These are phyloP conservation scores for Sphaceloma murrayae DNA, from an alignment of 2,329 filamentous ascomycete genomes.

Conservation along the genomic window DNA sequence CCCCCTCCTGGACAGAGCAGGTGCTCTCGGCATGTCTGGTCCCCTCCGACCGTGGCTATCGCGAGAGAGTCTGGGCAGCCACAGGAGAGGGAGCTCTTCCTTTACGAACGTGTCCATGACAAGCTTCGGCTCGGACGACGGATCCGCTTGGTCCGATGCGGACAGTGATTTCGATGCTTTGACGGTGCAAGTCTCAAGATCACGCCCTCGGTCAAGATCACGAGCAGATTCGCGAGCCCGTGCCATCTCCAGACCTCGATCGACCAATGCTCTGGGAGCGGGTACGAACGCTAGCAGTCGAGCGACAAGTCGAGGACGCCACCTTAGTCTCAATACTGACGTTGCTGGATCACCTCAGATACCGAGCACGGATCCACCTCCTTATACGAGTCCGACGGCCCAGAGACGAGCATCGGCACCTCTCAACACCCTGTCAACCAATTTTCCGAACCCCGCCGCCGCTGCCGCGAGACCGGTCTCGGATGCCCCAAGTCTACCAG, in stretches of 20 bases:
- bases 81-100: slow-evolving; percentile 36
- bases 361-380: slow-evolving; percentile 28
- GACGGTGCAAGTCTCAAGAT: too few species aligned
- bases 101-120: slow-evolving; percentile 34
- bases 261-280: slow-evolving; percentile 17
- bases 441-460: background rate
- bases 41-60: slow-evolving; percentile 26
- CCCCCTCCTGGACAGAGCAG: slow-evolving; percentile 62
- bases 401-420: slow-evolving; percentile 12
- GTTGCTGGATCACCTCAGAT: slow-evolving; percentile 24
- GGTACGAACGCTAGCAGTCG: slow-evolving; percentile 23
- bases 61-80: slow-evolving; percentile 25
- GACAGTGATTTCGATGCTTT: slow-evolving; percentile 37
- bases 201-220: slow-evolving; percentile 23
- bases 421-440: slow-evolving; percentile 6
- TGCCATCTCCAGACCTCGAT: slow-evolving; percentile 14
- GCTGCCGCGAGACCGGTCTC: slow-evolving; percentile 18
- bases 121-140: slow-evolving; percentile 31
- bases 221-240: too few species aligned
- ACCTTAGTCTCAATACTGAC: slow-evolving; percentile 26
- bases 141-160: slow-evolving; percentile 22
- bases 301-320: slow-evolving; percentile 20
- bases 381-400: slow-evolving; percentile 22
- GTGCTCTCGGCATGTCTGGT: slow-evolving; percentile 44
- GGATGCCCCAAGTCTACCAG: slow-evolving; percentile 29